Conservation (phyloP, 73 alveolate species). For the Tetrahymena elliotti region DNA sequence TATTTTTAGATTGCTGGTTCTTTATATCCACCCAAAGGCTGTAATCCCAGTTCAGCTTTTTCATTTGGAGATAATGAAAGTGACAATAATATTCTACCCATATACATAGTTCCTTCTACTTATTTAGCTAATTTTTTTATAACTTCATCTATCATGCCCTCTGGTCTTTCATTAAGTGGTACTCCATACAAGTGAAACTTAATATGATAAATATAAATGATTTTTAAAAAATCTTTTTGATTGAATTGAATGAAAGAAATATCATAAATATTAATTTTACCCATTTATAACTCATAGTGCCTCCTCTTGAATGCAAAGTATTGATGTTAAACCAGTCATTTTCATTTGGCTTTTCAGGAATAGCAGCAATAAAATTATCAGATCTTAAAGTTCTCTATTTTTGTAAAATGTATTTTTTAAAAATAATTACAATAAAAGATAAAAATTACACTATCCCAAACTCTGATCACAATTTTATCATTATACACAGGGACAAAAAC, state of each 20-base stretch:
- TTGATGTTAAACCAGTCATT: conserved; percentile 73
- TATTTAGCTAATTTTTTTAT: conserved; percentile 21
- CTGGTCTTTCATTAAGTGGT: conserved; percentile 59
- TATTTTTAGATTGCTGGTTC: conserved; percentile 64
- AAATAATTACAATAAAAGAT: neutral
- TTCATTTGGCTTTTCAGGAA: conserved; percentile 83
- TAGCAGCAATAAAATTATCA: conserved; percentile 70
- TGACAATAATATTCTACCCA: conserved; percentile 81
- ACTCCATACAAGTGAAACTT: conserved; percentile 71
- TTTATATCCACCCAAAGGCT: conserved; percentile 57
- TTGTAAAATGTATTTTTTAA: neutral
- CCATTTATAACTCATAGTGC: conserved; percentile 80
- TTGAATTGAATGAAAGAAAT: no score
- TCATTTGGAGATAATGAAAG: conserved; percentile 64
- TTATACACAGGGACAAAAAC: conserved; percentile 74
- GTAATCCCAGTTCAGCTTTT: conserved; percentile 58
- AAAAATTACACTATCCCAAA: conserved; percentile 56
- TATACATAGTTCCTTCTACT: conserved; percentile 66
- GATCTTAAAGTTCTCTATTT: conserved; percentile 33
- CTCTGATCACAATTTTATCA: conserved; percentile 79
- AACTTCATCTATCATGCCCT: conserved; percentile 5
- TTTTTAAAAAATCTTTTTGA: no score
- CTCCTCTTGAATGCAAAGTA: conserved; percentile 70
- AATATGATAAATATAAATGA: neutral
- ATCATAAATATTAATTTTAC: neutral